Conservation (phyloP, 805 yeast species). For the Yarrowia sp. region DNA sequence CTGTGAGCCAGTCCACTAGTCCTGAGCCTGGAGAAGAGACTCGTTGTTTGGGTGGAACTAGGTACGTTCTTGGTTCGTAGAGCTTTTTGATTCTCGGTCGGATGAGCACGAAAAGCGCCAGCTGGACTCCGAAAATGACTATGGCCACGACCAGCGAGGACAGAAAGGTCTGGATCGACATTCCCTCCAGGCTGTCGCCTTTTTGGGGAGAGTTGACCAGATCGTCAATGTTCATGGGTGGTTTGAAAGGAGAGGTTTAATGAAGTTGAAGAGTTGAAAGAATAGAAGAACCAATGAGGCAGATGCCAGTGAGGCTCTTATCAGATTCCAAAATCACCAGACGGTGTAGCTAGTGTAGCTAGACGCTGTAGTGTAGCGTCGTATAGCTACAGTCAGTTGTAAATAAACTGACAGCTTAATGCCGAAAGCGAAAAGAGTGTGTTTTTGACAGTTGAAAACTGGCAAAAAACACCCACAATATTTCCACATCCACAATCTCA, state of each 20-base stretch:
- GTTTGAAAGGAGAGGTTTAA: neutral
- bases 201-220: neutral
- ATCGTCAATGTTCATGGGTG: neutral
- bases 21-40: constrained; percentile 38
- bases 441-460: too few species aligned
- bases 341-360: too few species aligned
- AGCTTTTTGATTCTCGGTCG: constrained; percentile 40
- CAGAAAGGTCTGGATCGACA: constrained; percentile 51
- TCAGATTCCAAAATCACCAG: too few species aligned
- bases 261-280: neutral
- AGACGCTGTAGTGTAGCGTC: too few species aligned
- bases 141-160: constrained; percentile 56
- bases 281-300: too few species aligned
- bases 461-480: too few species aligned
- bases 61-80: constrained; percentile 55
- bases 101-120: constrained; percentile 40
- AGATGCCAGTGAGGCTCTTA: too few species aligned
- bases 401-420: too few species aligned
- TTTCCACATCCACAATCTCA: neutral
- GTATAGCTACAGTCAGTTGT: too few species aligned
- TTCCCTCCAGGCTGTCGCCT: constrained; percentile 20
- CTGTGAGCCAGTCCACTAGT: constrained; percentile 55
- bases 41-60: constrained; percentile 43
- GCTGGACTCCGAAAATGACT: constrained; percentile 52
- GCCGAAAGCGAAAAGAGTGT: too few species aligned